Evolutionary conservation across 1,284 basidiomycete genomes (phyloP).

Genomic region (Rhodotorula sp.): DNA sequence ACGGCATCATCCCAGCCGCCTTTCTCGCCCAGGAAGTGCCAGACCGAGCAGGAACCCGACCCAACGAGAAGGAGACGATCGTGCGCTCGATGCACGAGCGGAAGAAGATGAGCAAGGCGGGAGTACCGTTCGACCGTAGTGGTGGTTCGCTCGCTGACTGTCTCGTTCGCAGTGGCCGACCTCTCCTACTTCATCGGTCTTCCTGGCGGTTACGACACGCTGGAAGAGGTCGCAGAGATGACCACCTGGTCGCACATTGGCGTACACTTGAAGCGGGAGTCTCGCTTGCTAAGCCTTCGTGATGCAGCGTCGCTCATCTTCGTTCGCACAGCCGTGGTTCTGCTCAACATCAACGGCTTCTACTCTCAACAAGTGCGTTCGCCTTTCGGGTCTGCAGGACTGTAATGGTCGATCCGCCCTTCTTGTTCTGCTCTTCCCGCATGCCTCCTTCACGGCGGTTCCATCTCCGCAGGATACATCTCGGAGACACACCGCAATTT

Average conservation of each 20-base stretch:
- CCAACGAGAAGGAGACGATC: conserved; percentile 41
- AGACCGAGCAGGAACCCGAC: conserved; percentile 1
- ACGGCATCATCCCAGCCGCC: conserved; percentile 36
- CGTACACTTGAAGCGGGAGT: conserved; percentile 46
- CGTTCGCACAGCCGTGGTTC: conserved; percentile 40
- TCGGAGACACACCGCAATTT: conserved; percentile 34
- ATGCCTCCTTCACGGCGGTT: conserved; percentile 25
- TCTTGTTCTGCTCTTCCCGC: neutral
- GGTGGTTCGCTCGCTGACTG: neutral
- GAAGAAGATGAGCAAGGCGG: conserved; percentile 42
- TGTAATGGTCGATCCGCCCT: neutral
- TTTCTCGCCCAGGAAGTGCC: conserved; percentile 32
- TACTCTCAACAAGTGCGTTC: conserved; percentile 42
- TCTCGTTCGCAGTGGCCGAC: conserved; percentile 30
- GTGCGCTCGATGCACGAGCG: conserved; percentile 48
- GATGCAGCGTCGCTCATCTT: neutral
- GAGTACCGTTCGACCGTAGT: rapidly evolving
- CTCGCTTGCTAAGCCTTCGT: neutral
- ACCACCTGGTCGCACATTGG: conserved; percentile 49
- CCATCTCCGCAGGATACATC: conserved; percentile 47
- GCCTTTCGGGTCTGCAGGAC: neutral
- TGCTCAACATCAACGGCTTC: conserved; percentile 48
- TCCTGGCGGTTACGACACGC: conserved; percentile 18
- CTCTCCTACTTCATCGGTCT: conserved; percentile 47
- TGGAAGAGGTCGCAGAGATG: conserved; percentile 49